Conservation (phyloP, 495 filamentous ascomycete species). For the Durotheca rogersii region DNA sequence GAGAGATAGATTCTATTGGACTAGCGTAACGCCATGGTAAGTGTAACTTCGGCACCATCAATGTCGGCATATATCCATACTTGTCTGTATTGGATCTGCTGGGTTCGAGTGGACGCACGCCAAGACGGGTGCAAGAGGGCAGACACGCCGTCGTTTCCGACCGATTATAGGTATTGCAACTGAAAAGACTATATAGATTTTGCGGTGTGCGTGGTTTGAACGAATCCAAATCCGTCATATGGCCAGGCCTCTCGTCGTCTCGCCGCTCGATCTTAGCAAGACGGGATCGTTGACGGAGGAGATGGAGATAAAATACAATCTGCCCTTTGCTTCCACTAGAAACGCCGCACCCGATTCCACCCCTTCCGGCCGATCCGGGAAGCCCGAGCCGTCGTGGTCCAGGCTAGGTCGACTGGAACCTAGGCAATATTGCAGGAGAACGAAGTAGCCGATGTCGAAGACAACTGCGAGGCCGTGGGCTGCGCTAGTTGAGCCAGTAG, state of each 20-base stretch:
- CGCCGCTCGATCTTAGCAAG: conserved; percentile 1
- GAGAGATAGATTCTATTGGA: no score
- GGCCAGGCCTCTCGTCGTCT: conserved; percentile 13
- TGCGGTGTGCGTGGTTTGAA: conserved; percentile 21
- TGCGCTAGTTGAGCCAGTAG: neutral
- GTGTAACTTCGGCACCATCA: neutral
- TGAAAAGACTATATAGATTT: conserved; percentile 20
- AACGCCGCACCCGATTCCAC: neutral
- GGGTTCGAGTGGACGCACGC: neutral
- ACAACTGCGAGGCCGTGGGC: neutral
- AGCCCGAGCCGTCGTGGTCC: no score
- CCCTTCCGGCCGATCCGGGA: no score
- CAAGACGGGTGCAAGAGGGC: neutral
- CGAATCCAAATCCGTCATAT: conserved; percentile 17
- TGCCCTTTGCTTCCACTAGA: neutral
- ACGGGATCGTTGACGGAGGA: neutral
- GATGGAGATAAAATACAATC: conserved; percentile 15
- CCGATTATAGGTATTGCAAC: conserved; percentile 3
- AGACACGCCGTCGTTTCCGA: neutral
- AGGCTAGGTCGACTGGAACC: neutral
- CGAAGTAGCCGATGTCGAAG: neutral
- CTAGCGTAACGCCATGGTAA: neutral
- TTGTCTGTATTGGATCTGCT: no score
- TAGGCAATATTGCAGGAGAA: neutral
- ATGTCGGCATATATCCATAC: no score